Percentiles rank a stretch among this genome's conserved stretches.
These are phyloP conservation scores for Phytophthora pistaciae DNA, from an alignment of 352 stramenopile genomes.

Conservation along the genomic window DNA sequence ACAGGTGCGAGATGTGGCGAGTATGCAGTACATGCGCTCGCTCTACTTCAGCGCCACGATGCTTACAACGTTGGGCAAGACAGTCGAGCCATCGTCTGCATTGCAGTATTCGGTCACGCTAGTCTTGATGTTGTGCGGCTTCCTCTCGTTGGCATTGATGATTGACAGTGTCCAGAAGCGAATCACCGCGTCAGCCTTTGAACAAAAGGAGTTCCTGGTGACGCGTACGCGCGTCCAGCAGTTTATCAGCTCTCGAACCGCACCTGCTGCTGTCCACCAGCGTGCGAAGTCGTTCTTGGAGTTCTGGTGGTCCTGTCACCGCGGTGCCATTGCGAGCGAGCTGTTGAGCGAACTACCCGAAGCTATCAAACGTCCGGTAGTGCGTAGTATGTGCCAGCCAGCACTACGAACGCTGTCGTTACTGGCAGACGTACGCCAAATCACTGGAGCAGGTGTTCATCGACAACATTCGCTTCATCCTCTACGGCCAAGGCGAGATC, in stretches of 20 bases:
- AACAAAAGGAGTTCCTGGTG: conserved; percentile 73
- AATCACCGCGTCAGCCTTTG: conserved; percentile 55
- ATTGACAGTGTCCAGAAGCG: conserved; percentile 59
- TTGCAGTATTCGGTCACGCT: conserved; percentile 45
- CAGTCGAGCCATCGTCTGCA: conserved; percentile 41
- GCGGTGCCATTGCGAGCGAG: conserved; percentile 55
- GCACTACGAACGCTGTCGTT: conserved; percentile 56
- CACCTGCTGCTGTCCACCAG: conserved; percentile 51
- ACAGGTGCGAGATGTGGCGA: conserved; percentile 9
- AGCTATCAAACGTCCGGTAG: conserved; percentile 59
- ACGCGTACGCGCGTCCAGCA: conserved; percentile 58
- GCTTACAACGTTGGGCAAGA: conserved; percentile 56
- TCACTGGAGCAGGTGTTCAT: conserved; percentile 55
- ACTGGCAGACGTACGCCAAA: conserved; percentile 50
- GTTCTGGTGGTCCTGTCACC: conserved; percentile 76
- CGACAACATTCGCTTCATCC: conserved; percentile 58
- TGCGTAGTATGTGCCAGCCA: conserved; percentile 58
- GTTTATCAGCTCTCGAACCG: conserved; percentile 60
- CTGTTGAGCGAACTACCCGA: conserved; percentile 63
- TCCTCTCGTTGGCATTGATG: conserved; percentile 45
- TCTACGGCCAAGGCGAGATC: conserved; percentile 73
- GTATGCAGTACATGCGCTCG: conserved; percentile 46
- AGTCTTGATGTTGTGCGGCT: conserved; percentile 55
- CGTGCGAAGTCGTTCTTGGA: conserved; percentile 70
- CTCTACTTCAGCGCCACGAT: conserved; percentile 57